phyloP scores from a whole-genome alignment of 1,284 basidiomycete species.

The Coniferiporia weirii region DNA sequence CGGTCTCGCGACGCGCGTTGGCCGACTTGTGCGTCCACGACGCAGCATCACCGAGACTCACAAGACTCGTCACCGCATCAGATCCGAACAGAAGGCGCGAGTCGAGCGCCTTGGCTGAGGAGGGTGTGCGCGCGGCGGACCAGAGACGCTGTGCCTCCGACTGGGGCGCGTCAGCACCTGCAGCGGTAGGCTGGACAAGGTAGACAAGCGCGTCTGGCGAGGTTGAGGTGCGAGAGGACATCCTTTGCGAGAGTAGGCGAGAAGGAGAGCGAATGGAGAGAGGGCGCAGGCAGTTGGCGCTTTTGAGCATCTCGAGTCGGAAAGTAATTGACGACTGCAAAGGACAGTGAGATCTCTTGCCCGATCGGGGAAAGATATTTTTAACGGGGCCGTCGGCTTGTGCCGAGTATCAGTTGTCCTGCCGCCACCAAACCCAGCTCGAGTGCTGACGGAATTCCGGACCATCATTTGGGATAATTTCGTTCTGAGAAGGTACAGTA shows the following conservation, averaged over 20 bases:
- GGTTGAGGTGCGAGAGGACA: constrained; percentile 1
- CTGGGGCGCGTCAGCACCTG: not conserved
- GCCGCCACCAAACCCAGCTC: no score
- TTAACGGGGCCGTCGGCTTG: no score
- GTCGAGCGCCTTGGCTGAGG: constrained; percentile 14
- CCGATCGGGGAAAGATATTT: no score
- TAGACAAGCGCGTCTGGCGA: constrained; percentile 12
- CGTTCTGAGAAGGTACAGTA: no score
- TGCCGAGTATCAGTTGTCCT: no score
- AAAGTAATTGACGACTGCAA: no score
- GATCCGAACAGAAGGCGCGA: constrained; percentile 21
- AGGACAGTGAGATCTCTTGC: no score
- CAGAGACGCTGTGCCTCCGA: constrained; percentile 15
- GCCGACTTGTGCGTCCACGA: constrained; percentile 45
- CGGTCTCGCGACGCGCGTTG: constrained; percentile 52
- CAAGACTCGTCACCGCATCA: constrained; percentile 46
- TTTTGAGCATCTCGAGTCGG: no score
- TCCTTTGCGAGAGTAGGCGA: not conserved
- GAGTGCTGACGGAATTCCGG: no score
- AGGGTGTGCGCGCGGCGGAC: constrained; percentile 10
- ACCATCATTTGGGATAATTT: no score
- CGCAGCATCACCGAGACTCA: constrained; percentile 51
- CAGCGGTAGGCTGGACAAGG: not conserved
- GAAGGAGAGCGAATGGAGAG: no score
- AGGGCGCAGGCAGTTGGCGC: no score